Percentiles rank a stretch among this genome's conserved stretches.
These are phyloP conservation scores for Alternaria panax DNA, from an alignment of 2,329 filamentous ascomycete genomes.

Conservation along the genomic window DNA sequence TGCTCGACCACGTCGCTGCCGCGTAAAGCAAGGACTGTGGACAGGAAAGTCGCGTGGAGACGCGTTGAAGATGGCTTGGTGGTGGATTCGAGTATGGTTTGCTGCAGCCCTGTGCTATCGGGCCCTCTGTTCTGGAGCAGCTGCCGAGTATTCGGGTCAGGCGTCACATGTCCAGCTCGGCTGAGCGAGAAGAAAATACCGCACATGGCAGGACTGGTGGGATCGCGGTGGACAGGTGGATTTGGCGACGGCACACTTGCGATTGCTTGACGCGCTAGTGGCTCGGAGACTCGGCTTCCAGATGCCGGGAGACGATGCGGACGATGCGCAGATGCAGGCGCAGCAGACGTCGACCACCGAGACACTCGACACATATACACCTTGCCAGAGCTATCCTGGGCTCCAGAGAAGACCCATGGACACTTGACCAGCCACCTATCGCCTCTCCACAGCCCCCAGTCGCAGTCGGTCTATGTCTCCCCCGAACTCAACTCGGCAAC, in stretches of 20 bases:
- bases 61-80: neutral
- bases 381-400: slow-evolving; percentile 14
- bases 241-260: slow-evolving; percentile 9
- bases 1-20: slow-evolving; percentile 75
- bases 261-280: slow-evolving; percentile 4
- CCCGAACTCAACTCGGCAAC: slow-evolving; percentile 41
- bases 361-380: slow-evolving; percentile 8
- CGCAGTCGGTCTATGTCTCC: slow-evolving; percentile 47
- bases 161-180: slow-evolving; percentile 28
- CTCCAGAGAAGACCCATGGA: slow-evolving; percentile 31
- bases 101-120: slow-evolving; percentile 34
- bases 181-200: slow-evolving; percentile 63
- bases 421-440: slow-evolving; percentile 15
- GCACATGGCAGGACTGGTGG: slow-evolving; percentile 39
- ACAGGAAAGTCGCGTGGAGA: slow-evolving; percentile 69
- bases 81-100: slow-evolving; percentile 18
- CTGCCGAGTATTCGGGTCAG: slow-evolving; percentile 31
- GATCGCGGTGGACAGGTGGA: slow-evolving; percentile 17
- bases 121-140: slow-evolving; percentile 47
- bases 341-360: slow-evolving; percentile 21
- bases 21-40: slow-evolving; percentile 90
- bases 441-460: slow-evolving; percentile 13
- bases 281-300: slow-evolving; percentile 29
- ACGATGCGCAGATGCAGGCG: slow-evolving; percentile 18
- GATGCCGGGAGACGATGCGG: slow-evolving; percentile 31